phyloP scores from a whole-genome alignment of 1,139 yeast species.

The Saccharomyces hybrid region DNA sequence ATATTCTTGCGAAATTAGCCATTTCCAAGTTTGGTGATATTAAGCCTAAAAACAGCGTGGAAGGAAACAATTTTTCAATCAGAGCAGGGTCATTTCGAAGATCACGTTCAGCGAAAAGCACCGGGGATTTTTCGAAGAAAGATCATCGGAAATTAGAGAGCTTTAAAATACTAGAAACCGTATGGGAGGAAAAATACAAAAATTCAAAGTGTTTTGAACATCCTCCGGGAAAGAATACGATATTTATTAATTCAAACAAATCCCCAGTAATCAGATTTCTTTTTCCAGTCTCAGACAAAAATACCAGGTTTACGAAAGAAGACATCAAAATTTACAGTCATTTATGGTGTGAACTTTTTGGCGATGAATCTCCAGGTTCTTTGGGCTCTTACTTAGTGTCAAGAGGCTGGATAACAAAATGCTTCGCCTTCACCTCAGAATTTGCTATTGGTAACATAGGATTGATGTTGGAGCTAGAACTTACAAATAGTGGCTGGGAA shows the following conservation, averaged over 20 bases:
- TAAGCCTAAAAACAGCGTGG: not conserved
- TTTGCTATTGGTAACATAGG: conserved; percentile 34
- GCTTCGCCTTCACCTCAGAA: conserved; percentile 38
- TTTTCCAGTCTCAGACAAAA: conserved; percentile 33
- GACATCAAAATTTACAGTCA: conserved; percentile 31
- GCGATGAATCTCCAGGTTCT: conserved; percentile 52
- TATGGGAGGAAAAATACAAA: conserved; percentile 19
- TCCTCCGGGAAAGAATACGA: conserved; percentile 13
- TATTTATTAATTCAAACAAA: conserved; percentile 30
- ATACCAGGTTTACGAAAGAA: conserved; percentile 10
- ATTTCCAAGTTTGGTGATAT: conserved; percentile 37
- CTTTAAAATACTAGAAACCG: conserved; percentile 13
- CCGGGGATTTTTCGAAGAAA: not conserved
- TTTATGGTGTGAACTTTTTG: conserved; percentile 52
- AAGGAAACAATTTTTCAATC: not conserved
- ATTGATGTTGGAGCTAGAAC: conserved; percentile 40
- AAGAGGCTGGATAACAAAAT: conserved; percentile 32
- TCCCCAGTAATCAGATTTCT: conserved; percentile 33
- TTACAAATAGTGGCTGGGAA: conserved; percentile 39
- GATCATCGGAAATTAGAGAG: not conserved
- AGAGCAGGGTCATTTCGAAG: not conserved
- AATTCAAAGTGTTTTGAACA: conserved; percentile 19
- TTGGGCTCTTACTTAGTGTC: conserved; percentile 33
- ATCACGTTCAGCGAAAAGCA: not conserved
- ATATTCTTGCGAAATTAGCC: conserved; percentile 47